Evolutionary conservation across 371 early-diverging fungal genomes (phyloP), one percentile per base, ranked within the genome.

Genomic region (Thermomucor indicae-seudaticae): DNA sequence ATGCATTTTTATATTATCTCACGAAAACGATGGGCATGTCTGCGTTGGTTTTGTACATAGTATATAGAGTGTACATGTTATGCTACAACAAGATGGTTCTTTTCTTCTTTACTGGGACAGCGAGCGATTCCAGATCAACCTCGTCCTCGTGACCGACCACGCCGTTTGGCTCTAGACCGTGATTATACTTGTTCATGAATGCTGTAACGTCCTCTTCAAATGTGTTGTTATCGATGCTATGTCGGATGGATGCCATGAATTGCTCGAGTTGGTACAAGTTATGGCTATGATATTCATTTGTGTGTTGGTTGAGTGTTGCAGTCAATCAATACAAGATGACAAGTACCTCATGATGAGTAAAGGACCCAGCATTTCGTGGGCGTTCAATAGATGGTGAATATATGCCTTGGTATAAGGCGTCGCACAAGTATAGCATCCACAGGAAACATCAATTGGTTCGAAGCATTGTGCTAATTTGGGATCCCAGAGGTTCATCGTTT

Each of bases 311-410:
- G n/a, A n/a, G n/a, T n/a, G n/a, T n/a, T n/a, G n/a, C n/a, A n/a
- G n/a, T n/a, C n/a, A n/a, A n/a, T n/a, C n/a, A n/a, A n/a, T n/a
- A n/a, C n/a, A n/a, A n/a, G n/a, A n/a, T n/a, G n/a, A n/a, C n/a
- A 29, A 35, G 47, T 72, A 76, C 77, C 75, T 75, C 84, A 87
- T 88, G 14, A 91, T 57, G 45, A 91, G 60, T 16, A 91, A 82
- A 0, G 83, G 80, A 5, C 79, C 90, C 45, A 91, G 65, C 90
- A 91, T 91, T 64, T 91, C 91, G 39, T 85, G 85, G 4, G 89
- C 77, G 43, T 72, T 77, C 41, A 89, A 52, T 31, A 91, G 67
- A 52, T 91, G 91, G 59, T 89, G 84, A 47, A 88, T 75, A 56
- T 89, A 91, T 5, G 90, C 84, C 25, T 85, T 79, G 20, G 85